Base-by-base conservation (phyloP, 2,329 filamentous ascomycete species). In the Dothistroma septosporum region DNA sequence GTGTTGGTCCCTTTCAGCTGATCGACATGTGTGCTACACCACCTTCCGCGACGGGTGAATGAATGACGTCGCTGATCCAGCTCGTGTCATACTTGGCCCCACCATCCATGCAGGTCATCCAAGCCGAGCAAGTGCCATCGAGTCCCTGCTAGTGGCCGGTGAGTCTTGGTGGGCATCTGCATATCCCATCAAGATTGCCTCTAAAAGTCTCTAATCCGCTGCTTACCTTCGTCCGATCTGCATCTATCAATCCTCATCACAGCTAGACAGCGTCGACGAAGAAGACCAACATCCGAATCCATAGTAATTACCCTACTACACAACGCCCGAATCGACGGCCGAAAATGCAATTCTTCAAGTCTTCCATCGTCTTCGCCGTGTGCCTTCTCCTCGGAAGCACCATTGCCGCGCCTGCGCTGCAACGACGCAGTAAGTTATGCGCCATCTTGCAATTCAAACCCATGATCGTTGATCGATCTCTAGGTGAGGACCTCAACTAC, bases 401-500 rank as follows among this genome's bases (percentile, higher is more conserved):
- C 21, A 19, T 50, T 7, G 47, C 47, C 12, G 47, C 47, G 16
- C 47, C 47, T 24, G 21, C 28, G 21, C 37, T 44, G 7, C n/a
- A 50, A 50, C 11, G 3, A 9, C n/a, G 47, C 21, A n/a, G 47
- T 50, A 50, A 50, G 47, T 50, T 4, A 32, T 24, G 24, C 3
- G n/a, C n/a, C n/a, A n/a, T n/a, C n/a, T n/a, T n/a, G n/a, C n/a
- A n/a, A n/a, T n/a, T n/a, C n/a, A n/a, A n/a, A n/a, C n/a, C n/a
- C n/a, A 12, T 50, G 19, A 10, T 11, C 11, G 47, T 3, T 50
- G 21, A 50, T 14, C 8, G 22, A 24, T 21, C 28, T 50, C 9
- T 32, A 50, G 47, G 11, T n/a, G 47, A 50, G 47, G 47, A 50
- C 47, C 47, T 50, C 47, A 50, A 50, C 47, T 50, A 50, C 47